Percentiles rank a stretch among this genome's conserved stretches.
Evolutionary conservation across 495 filamentous ascomycete genomes (phyloP).

Genomic region (Letharia lupina): DNA sequence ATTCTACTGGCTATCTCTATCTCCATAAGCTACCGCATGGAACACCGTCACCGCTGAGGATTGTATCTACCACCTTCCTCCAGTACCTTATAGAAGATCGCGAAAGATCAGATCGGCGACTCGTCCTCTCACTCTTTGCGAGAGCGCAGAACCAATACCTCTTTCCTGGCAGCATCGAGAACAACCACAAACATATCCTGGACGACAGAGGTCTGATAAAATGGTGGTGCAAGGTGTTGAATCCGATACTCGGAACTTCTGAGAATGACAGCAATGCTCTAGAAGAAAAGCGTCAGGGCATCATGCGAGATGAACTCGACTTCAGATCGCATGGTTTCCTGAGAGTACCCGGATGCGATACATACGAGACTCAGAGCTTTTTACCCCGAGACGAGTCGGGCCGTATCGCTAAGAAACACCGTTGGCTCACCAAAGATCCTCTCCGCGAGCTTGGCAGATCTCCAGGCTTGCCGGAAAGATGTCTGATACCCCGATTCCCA

Average conservation of each 20-base stretch:
- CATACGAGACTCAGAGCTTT: constrained; percentile 57
- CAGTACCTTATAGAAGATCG: constrained; percentile 59
- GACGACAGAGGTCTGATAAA: constrained; percentile 81
- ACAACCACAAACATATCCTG: constrained; percentile 80
- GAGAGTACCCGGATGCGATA: constrained; percentile 77
- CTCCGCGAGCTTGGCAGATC: constrained; percentile 50
- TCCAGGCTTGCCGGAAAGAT: constrained; percentile 62
- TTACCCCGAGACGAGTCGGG: constrained; percentile 43
- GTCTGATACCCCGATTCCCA: constrained; percentile 81
- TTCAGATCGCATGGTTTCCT: constrained; percentile 59
- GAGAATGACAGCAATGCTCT: constrained; percentile 19
- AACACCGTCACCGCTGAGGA: constrained; percentile 62
- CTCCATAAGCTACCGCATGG: constrained; percentile 50
- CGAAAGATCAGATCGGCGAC: constrained; percentile 56
- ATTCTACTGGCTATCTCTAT: constrained; percentile 83
- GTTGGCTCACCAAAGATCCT: constrained; percentile 52
- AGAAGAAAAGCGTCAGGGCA: background rate
- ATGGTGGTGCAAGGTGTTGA: constrained; percentile 89
- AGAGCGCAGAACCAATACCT: constrained; percentile 89
- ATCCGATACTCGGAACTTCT: constrained; percentile 53
- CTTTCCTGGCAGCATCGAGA: constrained; percentile 84
- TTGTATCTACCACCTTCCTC: constrained; percentile 67
- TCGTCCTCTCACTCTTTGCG: constrained; percentile 86
- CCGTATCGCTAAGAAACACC: constrained; percentile 37
- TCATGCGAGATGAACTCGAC: constrained; percentile 26